Evolutionary conservation across 768 basidiomycete genomes (phyloP).

Genomic region (Paxillus involutus): DNA sequence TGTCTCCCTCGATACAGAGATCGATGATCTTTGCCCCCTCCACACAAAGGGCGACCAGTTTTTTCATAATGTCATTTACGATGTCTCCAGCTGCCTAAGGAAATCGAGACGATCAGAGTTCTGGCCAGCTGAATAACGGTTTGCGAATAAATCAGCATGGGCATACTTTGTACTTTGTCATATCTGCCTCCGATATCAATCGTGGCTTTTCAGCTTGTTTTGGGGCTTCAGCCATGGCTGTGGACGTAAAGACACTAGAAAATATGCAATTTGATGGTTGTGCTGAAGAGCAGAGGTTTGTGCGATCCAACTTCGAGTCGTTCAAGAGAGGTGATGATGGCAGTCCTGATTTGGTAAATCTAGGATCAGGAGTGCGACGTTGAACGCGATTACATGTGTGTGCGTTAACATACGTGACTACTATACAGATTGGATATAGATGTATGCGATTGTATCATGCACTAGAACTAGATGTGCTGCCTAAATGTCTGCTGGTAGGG

Average conservation of each 20-base stretch:
- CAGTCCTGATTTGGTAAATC: conserved; percentile 27
- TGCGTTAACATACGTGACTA: conserved; percentile 18
- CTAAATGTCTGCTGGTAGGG: conserved; percentile 15
- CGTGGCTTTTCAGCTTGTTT: conserved; percentile 49
- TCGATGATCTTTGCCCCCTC: conserved; percentile 89
- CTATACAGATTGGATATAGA: conserved; percentile 21
- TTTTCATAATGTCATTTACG: conserved; percentile 80
- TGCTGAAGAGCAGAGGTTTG: conserved; percentile 1
- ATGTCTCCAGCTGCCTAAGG: conserved; percentile 87
- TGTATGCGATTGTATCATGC: conserved; percentile 22
- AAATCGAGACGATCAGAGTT: conserved; percentile 8
- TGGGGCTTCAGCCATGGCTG: conserved; percentile 58
- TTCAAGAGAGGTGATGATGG: conserved; percentile 3
- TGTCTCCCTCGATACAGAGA: conserved; percentile 92
- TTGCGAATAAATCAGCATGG: conserved; percentile 6
- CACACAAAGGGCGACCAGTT: conserved; percentile 70
- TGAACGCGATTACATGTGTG: not conserved
- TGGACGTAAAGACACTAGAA: not conserved
- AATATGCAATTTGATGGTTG: conserved; percentile 5
- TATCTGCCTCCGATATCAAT: conserved; percentile 66
- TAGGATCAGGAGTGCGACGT: not conserved
- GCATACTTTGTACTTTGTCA: conserved; percentile 85
- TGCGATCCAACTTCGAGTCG: not conserved
- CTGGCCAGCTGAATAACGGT: conserved; percentile 3
- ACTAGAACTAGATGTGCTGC: conserved; percentile 15